phyloP scores from a whole-genome alignment of 2,329 filamentous ascomycete genomes.

The Colletotrichum sp. region DNA sequence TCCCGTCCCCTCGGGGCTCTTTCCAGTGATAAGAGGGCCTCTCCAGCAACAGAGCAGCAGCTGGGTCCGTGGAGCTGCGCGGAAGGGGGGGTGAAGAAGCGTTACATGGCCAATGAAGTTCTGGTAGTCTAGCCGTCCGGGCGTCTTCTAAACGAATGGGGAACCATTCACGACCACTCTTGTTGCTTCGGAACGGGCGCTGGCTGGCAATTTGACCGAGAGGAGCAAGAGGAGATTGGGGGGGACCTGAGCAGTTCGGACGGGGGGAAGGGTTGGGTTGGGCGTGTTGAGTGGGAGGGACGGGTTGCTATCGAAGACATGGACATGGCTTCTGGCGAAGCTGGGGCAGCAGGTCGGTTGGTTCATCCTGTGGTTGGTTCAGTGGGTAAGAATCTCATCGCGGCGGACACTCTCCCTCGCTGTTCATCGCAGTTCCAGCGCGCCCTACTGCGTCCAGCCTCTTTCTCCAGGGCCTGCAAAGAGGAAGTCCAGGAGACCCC shows the following conservation, averaged over 20 bases:
- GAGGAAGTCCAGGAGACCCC: not conserved
- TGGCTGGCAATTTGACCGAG: constrained; percentile 16
- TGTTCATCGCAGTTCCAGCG: not conserved
- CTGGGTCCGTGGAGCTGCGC: constrained; percentile 17
- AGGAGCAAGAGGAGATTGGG: constrained; percentile 2
- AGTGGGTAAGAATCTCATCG: constrained; percentile 1
- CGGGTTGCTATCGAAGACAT: constrained; percentile 5
- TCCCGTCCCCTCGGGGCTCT: constrained; percentile 11
- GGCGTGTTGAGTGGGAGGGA: not conserved
- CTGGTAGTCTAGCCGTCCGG: constrained; percentile 3
- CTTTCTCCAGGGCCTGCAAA: not conserved
- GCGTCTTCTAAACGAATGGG: constrained; percentile 18
- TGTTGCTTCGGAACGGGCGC: constrained; percentile 14
- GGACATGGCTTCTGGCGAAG: not conserved
- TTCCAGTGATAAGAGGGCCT: constrained; percentile 17
- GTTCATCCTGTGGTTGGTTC: constrained; percentile 4
- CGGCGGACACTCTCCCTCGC: not conserved
- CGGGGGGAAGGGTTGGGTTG: not conserved
- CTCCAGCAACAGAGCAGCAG: not conserved
- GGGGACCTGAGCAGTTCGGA: not conserved
- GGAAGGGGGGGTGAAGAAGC: not conserved
- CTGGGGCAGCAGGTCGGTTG: not conserved
- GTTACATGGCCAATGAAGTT: constrained; percentile 18
- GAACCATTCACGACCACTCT: constrained; percentile 9
- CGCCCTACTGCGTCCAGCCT: constrained; percentile 4